Conservation (phyloP, 805 yeast species). For the Metschnikowia shivogae region DNA sequence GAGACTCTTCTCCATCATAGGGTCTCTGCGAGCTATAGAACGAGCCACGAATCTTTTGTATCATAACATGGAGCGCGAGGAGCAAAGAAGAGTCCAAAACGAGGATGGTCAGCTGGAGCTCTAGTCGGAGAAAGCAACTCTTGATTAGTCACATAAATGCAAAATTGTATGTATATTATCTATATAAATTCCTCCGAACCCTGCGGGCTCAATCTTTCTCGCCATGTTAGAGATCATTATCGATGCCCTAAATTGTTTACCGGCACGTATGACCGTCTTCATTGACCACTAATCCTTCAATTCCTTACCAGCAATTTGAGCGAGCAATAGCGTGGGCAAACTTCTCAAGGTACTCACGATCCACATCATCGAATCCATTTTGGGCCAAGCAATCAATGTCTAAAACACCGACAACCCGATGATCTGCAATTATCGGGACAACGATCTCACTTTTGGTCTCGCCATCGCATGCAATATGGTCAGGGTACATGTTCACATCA, state of each 20-base stretch:
- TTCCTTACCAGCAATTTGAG: conserved; percentile 7
- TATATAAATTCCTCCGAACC: not conserved
- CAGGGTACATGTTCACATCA: conserved; percentile 76
- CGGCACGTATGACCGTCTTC: no score
- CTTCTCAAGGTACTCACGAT: conserved; percentile 53
- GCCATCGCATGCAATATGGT: conserved; percentile 97
- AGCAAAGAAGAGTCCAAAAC: conserved; percentile 35
- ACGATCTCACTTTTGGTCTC: conserved; percentile 92
- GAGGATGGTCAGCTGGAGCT: not conserved
- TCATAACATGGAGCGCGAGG: conserved; percentile 56
- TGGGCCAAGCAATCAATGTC: conserved; percentile 75
- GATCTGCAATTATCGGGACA: conserved; percentile 60
- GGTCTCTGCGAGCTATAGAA: conserved; percentile 52
- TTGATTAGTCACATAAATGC: not conserved
- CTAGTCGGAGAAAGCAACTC: not conserved
- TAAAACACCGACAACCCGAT: conserved; percentile 62
- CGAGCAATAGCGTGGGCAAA: conserved; percentile 37
- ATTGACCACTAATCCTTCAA: not conserved
- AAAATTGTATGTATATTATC: not conserved
- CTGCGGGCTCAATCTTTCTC: no score
- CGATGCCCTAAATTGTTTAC: no score
- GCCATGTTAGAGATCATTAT: no score
- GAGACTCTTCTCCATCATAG: conserved; percentile 68
- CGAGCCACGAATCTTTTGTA: conserved; percentile 55
- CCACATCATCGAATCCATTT: conserved; percentile 65